Conservation (phyloP, 208 protist species). For the Kentomonas sorsogonicus region DNA sequence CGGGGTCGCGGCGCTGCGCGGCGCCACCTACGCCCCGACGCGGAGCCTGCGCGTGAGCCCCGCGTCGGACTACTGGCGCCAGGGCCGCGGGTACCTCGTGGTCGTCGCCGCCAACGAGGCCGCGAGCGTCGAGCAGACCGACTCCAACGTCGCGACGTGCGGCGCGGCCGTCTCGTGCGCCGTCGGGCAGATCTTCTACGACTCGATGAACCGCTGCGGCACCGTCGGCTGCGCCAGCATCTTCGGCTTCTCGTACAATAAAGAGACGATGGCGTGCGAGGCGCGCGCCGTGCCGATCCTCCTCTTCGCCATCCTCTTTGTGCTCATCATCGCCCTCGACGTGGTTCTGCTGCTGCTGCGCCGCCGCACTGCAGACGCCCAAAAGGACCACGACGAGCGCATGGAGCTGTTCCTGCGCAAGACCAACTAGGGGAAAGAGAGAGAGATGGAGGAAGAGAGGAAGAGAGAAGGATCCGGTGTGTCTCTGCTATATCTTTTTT, state of each 20-base stretch:
- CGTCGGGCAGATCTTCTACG: constrained; percentile 24
- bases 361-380: constrained; percentile 17
- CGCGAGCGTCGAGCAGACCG: not conserved
- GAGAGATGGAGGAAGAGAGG: not conserved
- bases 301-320: constrained; percentile 20
- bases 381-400: constrained; percentile 26
- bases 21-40: constrained; percentile 33
- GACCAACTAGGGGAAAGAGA: constrained; percentile 8
- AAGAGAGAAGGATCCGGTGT: not conserved
- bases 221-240: constrained; percentile 20
- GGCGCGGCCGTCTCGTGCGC: constrained; percentile 5
- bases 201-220: constrained; percentile 46
- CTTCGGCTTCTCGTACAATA: constrained; percentile 36
- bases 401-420: constrained; percentile 31
- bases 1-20: constrained; percentile 36
- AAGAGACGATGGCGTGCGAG: constrained; percentile 33
- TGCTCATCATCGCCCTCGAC: constrained; percentile 28
- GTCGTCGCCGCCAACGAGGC: constrained; percentile 14
- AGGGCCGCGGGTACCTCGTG: constrained; percentile 25
- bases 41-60: constrained; percentile 6
- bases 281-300: constrained; percentile 14
- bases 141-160: not conserved
- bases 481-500: constrained; percentile 5
- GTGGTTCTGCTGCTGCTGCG: constrained; percentile 32
- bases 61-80: not conserved